phyloP scores from a whole-genome alignment of 1,284 basidiomycete species.

The Neonothopanus nambi region DNA sequence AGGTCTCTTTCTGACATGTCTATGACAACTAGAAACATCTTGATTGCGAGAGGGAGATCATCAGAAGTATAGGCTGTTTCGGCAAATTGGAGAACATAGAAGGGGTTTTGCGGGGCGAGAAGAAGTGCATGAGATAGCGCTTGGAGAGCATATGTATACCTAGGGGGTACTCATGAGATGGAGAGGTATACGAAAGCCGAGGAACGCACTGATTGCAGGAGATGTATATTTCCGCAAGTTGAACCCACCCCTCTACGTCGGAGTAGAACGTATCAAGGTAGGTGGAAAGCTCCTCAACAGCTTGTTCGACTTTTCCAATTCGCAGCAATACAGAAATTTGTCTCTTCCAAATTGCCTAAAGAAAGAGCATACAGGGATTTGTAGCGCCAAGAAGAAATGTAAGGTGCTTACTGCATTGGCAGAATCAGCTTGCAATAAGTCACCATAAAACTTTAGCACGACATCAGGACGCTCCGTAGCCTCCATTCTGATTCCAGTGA shows the following conservation, averaged over 20 bases:
- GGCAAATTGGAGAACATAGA: constrained; percentile 80
- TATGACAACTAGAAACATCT: constrained; percentile 78
- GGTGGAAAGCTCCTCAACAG: constrained; percentile 74
- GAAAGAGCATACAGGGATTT: background rate
- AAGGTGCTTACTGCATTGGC: constrained; percentile 69
- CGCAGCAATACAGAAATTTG: constrained; percentile 72
- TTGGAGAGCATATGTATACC: constrained; percentile 69
- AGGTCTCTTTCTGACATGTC: constrained; percentile 80
- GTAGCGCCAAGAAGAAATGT: background rate
- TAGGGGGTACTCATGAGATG: constrained; percentile 23
- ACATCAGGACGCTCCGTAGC: constrained; percentile 63
- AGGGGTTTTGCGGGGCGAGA: constrained; percentile 83
- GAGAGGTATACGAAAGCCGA: background rate
- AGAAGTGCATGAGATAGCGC: constrained; percentile 81
- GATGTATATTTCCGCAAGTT: constrained; percentile 89
- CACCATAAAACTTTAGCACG: constrained; percentile 70
- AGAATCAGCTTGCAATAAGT: constrained; percentile 67
- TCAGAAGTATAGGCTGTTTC: constrained; percentile 85
- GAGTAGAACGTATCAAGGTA: constrained; percentile 94
- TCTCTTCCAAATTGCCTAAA: constrained; percentile 81
- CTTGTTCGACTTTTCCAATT: constrained; percentile 60
- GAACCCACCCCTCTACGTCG: constrained; percentile 91
- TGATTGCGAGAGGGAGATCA: constrained; percentile 76
- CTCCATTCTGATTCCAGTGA: constrained; percentile 89
- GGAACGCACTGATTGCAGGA: constrained; percentile 70